These are phyloP conservation scores for Euphorbia lathyris DNA, from an alignment of 345 rosid genomes.

Conservation along the genomic window DNA sequence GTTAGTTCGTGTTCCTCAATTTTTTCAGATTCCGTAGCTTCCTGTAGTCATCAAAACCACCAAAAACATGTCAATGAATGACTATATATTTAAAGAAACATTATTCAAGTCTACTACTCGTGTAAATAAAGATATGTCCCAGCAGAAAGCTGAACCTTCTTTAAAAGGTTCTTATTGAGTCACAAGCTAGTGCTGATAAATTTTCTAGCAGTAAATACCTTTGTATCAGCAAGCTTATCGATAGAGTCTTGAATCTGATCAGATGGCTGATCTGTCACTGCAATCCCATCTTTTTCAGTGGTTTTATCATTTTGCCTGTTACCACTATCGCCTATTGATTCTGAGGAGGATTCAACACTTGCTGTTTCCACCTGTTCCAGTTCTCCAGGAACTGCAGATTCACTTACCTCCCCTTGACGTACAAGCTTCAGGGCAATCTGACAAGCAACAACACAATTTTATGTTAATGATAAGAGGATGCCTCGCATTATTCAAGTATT, in stretches of 20 bases:
- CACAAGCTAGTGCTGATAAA: neutral
- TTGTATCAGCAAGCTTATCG: no score
- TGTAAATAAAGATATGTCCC: neutral
- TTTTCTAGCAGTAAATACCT: conserved; percentile 30
- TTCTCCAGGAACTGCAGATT: conserved; percentile 37
- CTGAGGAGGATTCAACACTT: conserved; percentile 23
- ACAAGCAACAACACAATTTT: conserved; percentile 11
- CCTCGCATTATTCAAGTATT: neutral
- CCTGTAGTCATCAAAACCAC: conserved; percentile 33
- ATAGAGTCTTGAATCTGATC: no score
- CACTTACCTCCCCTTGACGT: conserved; percentile 53
- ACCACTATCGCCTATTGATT: conserved; percentile 29
- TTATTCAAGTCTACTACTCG: neutral
- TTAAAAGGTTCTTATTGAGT: neutral
- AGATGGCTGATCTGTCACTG: no score
- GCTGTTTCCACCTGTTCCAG: conserved; percentile 25
- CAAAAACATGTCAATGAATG: neutral
- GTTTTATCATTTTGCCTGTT: conserved; percentile 21
- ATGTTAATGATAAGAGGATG: neutral
- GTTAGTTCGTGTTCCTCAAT: conserved; percentile 34
- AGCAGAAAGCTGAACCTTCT: no score
- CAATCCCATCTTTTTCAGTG: conserved; percentile 19
- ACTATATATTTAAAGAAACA: neutral
- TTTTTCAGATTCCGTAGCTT: conserved; percentile 31
- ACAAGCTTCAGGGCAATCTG: conserved; percentile 96